These are phyloP conservation scores for Xylaria digitata DNA, from an alignment of 2,329 filamentous ascomycete species.

Conservation along the genomic window DNA sequence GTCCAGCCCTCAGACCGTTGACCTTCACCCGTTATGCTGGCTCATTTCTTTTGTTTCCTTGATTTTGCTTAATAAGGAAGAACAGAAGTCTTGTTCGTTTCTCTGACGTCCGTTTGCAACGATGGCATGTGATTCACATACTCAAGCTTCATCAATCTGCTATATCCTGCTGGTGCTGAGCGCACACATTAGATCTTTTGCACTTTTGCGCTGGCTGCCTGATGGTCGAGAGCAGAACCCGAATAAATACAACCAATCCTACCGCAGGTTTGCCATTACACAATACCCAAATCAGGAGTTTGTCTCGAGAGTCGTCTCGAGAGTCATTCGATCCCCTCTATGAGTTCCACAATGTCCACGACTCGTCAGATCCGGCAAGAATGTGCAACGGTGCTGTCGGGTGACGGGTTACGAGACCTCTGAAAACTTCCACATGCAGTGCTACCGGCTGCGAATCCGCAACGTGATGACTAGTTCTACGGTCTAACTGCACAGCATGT, in stretches of 20 bases:
- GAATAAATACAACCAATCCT: constrained; percentile 4
- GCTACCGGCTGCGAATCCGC: constrained; percentile 22
- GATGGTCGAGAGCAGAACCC: neutral
- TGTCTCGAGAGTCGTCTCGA: neutral
- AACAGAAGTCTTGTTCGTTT: neutral
- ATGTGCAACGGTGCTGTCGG: constrained; percentile 29
- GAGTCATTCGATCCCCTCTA: constrained; percentile 8
- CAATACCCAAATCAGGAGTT: neutral
- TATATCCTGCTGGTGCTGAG: neutral
- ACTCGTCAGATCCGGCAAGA: constrained; percentile 33
- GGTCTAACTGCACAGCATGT: constrained; percentile 16
- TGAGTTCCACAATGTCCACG: constrained; percentile 23
- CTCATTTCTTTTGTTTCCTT: neutral
- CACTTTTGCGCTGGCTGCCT: neutral
- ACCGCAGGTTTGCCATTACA: constrained; percentile 5
- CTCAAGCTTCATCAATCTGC: neutral
- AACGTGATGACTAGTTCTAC: constrained; percentile 2
- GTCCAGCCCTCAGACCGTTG: neutral
- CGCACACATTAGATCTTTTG: neutral
- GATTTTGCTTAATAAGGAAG: neutral
- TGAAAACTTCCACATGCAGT: constrained; percentile 25
- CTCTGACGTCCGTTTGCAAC: neutral
- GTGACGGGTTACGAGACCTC: constrained; percentile 35
- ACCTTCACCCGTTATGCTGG: neutral
- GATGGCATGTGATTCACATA: neutral